These are phyloP conservation scores for Lactarius trivialis DNA, from an alignment of 768 basidiomycete species.

Conservation along the genomic window DNA sequence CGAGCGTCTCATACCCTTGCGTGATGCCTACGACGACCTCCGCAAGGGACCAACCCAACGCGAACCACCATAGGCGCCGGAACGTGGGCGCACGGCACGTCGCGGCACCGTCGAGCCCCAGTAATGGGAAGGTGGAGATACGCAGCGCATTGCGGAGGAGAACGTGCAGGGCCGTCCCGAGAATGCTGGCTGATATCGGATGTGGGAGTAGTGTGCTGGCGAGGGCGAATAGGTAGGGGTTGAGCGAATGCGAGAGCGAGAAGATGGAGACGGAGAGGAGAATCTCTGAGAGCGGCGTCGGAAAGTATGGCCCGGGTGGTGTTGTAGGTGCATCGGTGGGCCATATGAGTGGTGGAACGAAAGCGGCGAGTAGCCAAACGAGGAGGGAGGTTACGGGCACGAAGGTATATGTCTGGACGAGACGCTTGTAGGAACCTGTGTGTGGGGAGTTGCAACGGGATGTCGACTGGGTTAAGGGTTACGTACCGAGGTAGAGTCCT, in stretches of 20 bases:
- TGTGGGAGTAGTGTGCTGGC: constrained; percentile 29
- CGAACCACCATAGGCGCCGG: constrained; percentile 67
- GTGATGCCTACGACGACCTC: constrained; percentile 58
- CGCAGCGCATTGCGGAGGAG: constrained; percentile 48
- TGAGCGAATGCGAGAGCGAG: constrained; percentile 49
- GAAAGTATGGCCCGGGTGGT: constrained; percentile 45
- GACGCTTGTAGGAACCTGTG: constrained; percentile 55
- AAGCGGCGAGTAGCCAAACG: constrained; percentile 43
- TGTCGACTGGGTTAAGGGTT: not conserved
- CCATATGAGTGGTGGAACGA: constrained; percentile 45
- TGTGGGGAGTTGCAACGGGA: constrained; percentile 5
- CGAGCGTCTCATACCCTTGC: constrained; percentile 66
- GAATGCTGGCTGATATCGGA: constrained; percentile 32
- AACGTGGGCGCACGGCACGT: constrained; percentile 56
- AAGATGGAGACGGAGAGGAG: constrained; percentile 56
- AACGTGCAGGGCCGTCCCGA: constrained; percentile 42
- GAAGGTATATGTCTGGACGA: constrained; percentile 44
- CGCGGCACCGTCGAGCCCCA: constrained; percentile 41
- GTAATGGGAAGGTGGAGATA: constrained; percentile 46
- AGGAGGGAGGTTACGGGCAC: constrained; percentile 30
- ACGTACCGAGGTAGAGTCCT: constrained; percentile 22
- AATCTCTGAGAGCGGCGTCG: constrained; percentile 60
- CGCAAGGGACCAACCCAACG: constrained; percentile 66
- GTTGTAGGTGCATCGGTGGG: constrained; percentile 26
- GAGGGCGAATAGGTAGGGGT: constrained; percentile 41